phyloP scores from a whole-genome alignment of 164 flowering plant species.

The Amborella trichopoda region DNA sequence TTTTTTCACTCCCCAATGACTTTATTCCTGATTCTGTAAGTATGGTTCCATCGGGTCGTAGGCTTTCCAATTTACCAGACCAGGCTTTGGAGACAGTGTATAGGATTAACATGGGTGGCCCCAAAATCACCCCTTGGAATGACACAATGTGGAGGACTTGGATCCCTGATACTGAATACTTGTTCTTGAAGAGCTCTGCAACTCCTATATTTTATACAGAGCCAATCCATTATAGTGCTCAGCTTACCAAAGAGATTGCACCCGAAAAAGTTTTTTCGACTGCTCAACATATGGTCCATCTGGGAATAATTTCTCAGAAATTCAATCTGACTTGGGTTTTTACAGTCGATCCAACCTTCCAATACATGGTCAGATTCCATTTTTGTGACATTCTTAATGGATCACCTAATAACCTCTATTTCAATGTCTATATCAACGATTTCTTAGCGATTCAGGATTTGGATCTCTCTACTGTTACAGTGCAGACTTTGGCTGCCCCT shows the following conservation, averaged over 20 bases:
- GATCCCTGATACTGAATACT: slow-evolving; percentile 35
- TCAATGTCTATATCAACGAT: slow-evolving; percentile 55
- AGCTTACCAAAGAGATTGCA: slow-evolving; percentile 41
- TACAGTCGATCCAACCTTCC: slow-evolving; percentile 41
- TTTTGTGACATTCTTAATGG: slow-evolving; percentile 73
- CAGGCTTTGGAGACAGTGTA: slow-evolving; percentile 50
- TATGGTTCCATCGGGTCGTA: slow-evolving; percentile 6
- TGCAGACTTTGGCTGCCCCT: slow-evolving; percentile 44
- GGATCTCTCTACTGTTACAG: slow-evolving; percentile 41
- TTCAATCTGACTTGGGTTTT: slow-evolving; percentile 77
- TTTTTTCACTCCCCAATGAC: slow-evolving; percentile 55
- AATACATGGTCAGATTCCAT: slow-evolving; percentile 63
- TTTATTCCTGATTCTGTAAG: slow-evolving; percentile 39
- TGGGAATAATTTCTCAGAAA: slow-evolving; percentile 27
- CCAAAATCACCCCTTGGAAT: slow-evolving; percentile 28
- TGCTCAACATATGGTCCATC: slow-evolving; percentile 33
- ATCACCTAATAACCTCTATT: slow-evolving; percentile 37
- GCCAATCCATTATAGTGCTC: slow-evolving; percentile 30
- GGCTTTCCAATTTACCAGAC: slow-evolving; percentile 20
- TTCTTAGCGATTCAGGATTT: slow-evolving; percentile 35
- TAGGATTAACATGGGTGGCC: slow-evolving; percentile 84
- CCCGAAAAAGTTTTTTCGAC: slow-evolving; percentile 63
- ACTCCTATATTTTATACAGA: slow-evolving; percentile 10
- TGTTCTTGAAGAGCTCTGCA: slow-evolving; percentile 3
- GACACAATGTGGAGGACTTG: slow-evolving; percentile 76